Conservation (phyloP, 768 basidiomycete species). For the Serendipita sp. region DNA sequence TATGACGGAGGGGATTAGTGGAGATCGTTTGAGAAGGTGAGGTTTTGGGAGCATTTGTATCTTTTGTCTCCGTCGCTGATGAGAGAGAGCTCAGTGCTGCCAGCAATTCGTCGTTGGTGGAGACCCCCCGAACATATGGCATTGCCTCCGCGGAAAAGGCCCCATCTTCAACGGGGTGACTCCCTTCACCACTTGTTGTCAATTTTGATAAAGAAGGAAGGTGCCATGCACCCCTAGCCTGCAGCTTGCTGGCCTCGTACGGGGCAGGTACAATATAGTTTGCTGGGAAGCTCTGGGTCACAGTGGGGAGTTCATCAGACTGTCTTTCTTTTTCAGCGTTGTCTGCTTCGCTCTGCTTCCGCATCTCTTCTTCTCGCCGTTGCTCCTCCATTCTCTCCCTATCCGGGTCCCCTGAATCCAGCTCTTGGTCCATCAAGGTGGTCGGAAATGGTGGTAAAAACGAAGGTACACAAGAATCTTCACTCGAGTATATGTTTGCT, state of each 20-base stretch:
- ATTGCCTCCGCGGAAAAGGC: background rate
- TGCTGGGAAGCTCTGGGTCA: background rate
- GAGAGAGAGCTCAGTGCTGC: background rate
- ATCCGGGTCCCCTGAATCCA: background rate
- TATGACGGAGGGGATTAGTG: conserved; percentile 1
- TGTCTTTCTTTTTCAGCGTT: background rate
- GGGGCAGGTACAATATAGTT: conserved; percentile 1
- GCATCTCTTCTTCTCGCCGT: conserved; percentile 4
- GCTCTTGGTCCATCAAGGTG: background rate
- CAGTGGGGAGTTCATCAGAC: background rate
- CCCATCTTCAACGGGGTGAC: too few relatives aligned
- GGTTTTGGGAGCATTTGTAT: background rate
- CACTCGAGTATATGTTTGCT: background rate
- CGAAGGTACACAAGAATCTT: background rate
- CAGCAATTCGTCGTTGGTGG: background rate
- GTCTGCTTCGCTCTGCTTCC: background rate
- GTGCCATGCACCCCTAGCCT: background rate
- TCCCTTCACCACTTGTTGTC: background rate
- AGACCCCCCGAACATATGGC: background rate
- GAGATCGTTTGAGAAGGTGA: background rate
- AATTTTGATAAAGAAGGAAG: background rate
- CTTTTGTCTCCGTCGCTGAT: background rate
- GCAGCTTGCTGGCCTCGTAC: conserved; percentile 1
- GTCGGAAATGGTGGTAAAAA: conserved; percentile 3
- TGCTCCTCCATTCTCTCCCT: background rate